Base-by-base conservation (phyloP, 75 land plant species). In the Selaginella tamariscina region DNA sequence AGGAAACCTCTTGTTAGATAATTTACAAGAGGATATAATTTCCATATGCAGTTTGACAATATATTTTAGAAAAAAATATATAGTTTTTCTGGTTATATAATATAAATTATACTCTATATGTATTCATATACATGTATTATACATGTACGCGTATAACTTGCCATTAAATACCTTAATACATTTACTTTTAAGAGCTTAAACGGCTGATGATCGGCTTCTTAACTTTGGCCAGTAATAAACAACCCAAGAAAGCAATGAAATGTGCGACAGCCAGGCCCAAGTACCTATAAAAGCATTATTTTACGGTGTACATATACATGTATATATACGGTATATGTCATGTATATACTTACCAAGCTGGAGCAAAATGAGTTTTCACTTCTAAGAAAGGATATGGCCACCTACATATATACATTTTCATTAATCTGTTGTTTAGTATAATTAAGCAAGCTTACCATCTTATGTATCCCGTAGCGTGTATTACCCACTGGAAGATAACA, bases 401-500 rank as follows among this genome's bases (percentile, higher is more conserved):
- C 49, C 49, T 39, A 15, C n/a, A n/a, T n/a, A n/a, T n/a, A n/a
- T n/a, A n/a, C n/a, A n/a, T n/a, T n/a, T n/a, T n/a, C n/a, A n/a
- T n/a, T n/a, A n/a, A n/a, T n/a, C n/a, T n/a, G n/a, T n/a, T n/a
- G n/a, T n/a, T n/a, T n/a, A n/a, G n/a, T n/a, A n/a, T n/a, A n/a
- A n/a, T n/a, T n/a, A n/a, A n/a, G n/a, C n/a, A n/a, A n/a, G n/a
- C 11, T 39, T 39, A 39, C 49, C 49, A 39, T 39, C 11, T 39
- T 39, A 39, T 5, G 49, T 5, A 28, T 15, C 97, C 85, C 55
- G 83, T 80, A 9, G 83, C 83, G 57, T 88, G 90, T 2, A 86
- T 32, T 30, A 76, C 29, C 97, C 97, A 92, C 64, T 88, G 97
- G 74, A 88, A 77, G 57, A 84, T 70, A 23, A 81, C 76, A 65